Evolutionary conservation across 805 yeast genomes (phyloP).

Genomic region (Myxozyma neotropica): DNA sequence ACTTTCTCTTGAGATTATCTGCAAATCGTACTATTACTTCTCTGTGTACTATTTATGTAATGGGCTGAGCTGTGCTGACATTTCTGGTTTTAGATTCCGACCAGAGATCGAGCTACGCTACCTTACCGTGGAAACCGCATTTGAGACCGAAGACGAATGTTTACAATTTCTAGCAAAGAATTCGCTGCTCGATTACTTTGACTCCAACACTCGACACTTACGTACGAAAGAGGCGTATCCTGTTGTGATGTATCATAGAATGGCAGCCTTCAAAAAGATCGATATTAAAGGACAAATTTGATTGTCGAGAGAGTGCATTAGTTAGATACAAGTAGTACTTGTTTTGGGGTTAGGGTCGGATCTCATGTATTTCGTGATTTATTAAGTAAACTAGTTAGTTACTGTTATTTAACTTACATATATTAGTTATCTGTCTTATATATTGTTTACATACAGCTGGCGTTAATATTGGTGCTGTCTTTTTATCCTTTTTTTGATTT

Average conservation of each 20-base stretch:
- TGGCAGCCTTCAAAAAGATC: conserved; percentile 55
- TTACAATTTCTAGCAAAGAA: conserved; percentile 19
- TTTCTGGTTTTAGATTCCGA: conserved; percentile 38
- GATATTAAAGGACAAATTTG: conserved; percentile 86
- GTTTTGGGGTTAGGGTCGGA: background rate
- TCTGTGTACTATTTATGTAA: background rate
- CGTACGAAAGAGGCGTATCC: conserved; percentile 39
- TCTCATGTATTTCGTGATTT: no score
- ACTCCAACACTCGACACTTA: conserved; percentile 18
- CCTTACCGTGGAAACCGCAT: conserved; percentile 40
- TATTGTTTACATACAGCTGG: no score
- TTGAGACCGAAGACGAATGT: conserved; percentile 45
- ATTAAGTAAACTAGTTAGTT: no score
- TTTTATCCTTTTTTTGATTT: no score
- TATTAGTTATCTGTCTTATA: no score
- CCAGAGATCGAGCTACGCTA: conserved; percentile 38
- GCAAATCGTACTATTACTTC: conserved; percentile 48
- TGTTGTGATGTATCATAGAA: conserved; percentile 45
- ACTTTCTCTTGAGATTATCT: conserved; percentile 56
- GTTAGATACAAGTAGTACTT: background rate
- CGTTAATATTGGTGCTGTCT: no score
- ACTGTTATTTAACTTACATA: no score
- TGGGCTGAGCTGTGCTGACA: background rate
- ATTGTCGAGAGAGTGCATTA: background rate
- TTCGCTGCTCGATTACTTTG: conserved; percentile 2